A percentile compares a stretch with the other conserved stretches of the same genome.
These are phyloP conservation scores for Cicer pinnatifidum DNA, from an alignment of 306 rosid genomes.

Conservation along the genomic window DNA sequence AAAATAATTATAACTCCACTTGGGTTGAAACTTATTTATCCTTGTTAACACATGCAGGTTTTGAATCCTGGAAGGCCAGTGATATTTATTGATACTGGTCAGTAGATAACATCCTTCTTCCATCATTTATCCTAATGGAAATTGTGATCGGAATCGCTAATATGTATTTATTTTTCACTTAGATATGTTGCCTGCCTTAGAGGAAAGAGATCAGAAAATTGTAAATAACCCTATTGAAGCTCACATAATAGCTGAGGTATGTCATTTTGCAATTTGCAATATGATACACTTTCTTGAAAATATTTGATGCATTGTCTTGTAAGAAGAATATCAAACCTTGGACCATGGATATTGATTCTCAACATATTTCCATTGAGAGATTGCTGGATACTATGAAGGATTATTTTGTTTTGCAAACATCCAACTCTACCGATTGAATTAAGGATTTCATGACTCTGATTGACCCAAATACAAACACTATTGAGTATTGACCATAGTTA, in stretches of 20 bases:
- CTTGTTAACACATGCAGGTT: constrained; percentile 58
- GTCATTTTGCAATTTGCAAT: constrained; percentile 17
- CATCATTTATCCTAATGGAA: constrained; percentile 20
- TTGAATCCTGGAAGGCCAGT: constrained; percentile 78
- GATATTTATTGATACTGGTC: constrained; percentile 89
- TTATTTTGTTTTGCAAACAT: constrained; percentile 21
- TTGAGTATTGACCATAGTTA: not conserved
- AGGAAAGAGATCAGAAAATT: constrained; percentile 70
- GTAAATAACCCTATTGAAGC: constrained; percentile 86
- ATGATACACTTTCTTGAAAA: not conserved
- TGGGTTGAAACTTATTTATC: constrained; percentile 27
- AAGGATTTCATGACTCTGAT: not conserved
- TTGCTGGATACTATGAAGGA: constrained; percentile 1
- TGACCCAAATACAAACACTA: constrained; percentile 8
- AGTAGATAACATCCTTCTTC: constrained; percentile 36
- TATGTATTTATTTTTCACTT: constrained; percentile 29
- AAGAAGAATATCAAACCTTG: constrained; percentile 31
- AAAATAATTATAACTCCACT: not conserved
- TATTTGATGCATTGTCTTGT: constrained; percentile 3
- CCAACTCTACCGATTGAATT: not conserved
- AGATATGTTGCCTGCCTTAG: constrained; percentile 86
- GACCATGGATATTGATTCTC: constrained; percentile 24
- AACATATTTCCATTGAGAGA: not conserved
- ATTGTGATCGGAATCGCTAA: constrained; percentile 34
- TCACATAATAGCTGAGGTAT: constrained; percentile 74